phyloP scores from a whole-genome alignment of 495 filamentous ascomycete genomes.

The Hypoxylon fuscum region DNA sequence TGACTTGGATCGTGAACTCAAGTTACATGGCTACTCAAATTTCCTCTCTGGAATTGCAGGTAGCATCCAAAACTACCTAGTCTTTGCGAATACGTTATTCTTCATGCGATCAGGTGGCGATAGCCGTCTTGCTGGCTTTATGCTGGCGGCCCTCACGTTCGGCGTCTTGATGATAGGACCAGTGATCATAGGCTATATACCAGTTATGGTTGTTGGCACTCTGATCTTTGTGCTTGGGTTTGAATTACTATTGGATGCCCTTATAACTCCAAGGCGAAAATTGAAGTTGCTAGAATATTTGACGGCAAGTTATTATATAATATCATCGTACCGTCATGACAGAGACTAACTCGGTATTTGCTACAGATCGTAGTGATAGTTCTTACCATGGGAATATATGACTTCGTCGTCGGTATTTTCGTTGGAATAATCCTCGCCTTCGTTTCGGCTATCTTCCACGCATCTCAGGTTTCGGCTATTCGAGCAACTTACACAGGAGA shows the following conservation, averaged over 20 bases:
- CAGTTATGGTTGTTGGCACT: slow-evolving; percentile 94
- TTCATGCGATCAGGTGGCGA: slow-evolving; percentile 92
- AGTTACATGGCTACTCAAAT: slow-evolving; percentile 93
- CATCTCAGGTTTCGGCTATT: slow-evolving; percentile 86
- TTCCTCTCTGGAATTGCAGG: slow-evolving; percentile 84
- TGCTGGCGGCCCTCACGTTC: slow-evolving; percentile 82
- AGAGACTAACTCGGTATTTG: slow-evolving; percentile 36
- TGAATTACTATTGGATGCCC: slow-evolving; percentile 85
- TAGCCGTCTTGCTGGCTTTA: slow-evolving; percentile 83
- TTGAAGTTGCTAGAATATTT: slow-evolving; percentile 86
- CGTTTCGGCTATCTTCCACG: slow-evolving; percentile 88
- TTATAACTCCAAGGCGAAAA: slow-evolving; percentile 88
- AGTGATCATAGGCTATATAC: slow-evolving; percentile 88
- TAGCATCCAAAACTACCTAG: slow-evolving; percentile 97
- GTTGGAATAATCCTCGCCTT: slow-evolving; percentile 92
- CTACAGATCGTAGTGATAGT: slow-evolving; percentile 85
- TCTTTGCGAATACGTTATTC: slow-evolving; percentile 94
- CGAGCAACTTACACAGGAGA: slow-evolving; percentile 86
- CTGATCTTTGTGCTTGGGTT: slow-evolving; percentile 94
- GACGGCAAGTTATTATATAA: slow-evolving; percentile 62
- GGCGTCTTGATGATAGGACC: slow-evolving; percentile 86
- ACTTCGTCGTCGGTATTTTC: slow-evolving; percentile 94
- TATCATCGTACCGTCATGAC: slow-evolving; percentile 4
- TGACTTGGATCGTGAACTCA: slow-evolving; percentile 89
- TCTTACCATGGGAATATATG: slow-evolving; percentile 93